phyloP scores from a whole-genome alignment of 345 rosid genomes.

The Hibiscus syriacus region DNA sequence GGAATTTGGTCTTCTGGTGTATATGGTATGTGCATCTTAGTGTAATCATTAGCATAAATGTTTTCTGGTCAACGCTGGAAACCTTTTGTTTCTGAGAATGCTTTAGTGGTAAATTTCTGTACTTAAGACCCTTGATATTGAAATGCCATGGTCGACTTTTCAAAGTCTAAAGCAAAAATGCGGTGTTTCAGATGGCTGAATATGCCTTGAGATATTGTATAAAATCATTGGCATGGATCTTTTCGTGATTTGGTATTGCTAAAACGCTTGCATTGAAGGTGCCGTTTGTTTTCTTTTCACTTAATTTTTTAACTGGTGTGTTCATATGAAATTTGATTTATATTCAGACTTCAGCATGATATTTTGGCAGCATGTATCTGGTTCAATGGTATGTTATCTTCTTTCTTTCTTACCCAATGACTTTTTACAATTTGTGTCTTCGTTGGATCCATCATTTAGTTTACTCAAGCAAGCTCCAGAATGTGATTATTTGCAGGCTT shows the following conservation, averaged over 20 bases:
- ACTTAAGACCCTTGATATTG: background rate
- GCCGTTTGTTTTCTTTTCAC: background rate
- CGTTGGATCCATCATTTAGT: slow-evolving; percentile 67
- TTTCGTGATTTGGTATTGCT: background rate
- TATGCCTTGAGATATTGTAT: background rate
- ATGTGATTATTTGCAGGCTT: background rate
- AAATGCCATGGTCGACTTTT: background rate
- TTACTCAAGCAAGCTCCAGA: background rate
- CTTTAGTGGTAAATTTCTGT: background rate
- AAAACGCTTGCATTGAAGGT: background rate
- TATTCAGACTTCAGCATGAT: background rate
- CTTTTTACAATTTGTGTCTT: slow-evolving; percentile 64
- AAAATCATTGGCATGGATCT: background rate
- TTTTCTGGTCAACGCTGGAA: background rate
- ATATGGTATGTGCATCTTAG: background rate
- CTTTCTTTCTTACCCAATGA: slow-evolving; percentile 3
- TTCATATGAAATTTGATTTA: background rate
- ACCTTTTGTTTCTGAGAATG: background rate
- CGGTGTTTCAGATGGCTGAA: background rate
- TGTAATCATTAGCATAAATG: background rate
- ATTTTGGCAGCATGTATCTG: background rate
- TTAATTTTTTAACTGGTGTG: background rate
- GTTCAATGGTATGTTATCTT: background rate
- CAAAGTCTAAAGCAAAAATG: background rate
- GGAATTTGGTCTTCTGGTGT: background rate